A percentile compares a stretch with the other conserved stretches of the same genome.
These are phyloP conservation scores for Boletellus deceptivus DNA, from an alignment of 1,284 basidiomycete genomes.

Conservation along the genomic window DNA sequence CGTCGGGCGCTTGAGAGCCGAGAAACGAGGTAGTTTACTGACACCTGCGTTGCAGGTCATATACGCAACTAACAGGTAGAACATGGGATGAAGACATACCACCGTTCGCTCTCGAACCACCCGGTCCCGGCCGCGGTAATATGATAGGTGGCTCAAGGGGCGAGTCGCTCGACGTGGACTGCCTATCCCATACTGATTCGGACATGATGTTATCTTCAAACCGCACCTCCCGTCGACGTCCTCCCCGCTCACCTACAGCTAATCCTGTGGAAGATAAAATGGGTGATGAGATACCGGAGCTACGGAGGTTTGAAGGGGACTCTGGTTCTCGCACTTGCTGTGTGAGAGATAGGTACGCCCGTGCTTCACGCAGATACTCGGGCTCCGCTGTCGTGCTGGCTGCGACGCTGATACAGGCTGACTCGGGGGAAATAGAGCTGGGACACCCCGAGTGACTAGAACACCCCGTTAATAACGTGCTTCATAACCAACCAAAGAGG, in stretches of 20 bases:
- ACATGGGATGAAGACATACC: conserved; percentile 12
- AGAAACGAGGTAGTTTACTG: conserved; percentile 34
- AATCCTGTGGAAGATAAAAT: conserved; percentile 32
- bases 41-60: conserved; percentile 20
- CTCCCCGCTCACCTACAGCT: conserved; percentile 26
- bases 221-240: conserved; percentile 35
- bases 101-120: conserved; percentile 13
- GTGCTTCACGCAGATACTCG: conserved; percentile 31
- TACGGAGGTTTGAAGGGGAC: conserved; percentile 15
- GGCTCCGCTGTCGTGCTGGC: conserved; percentile 33
- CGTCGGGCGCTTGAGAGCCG: conserved; percentile 25
- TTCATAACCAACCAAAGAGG: background rate
- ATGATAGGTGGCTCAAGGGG: conserved; percentile 28
- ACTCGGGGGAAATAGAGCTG: conserved; percentile 36
- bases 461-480: conserved; percentile 10
- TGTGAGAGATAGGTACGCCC: conserved; percentile 33
- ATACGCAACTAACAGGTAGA: background rate
- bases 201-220: conserved; percentile 35
- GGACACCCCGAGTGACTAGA: conserved; percentile 27
- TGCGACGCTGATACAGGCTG: conserved; percentile 33
- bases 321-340: conserved; percentile 15
- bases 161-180: conserved; percentile 33
- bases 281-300: conserved; percentile 28
- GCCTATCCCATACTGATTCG: conserved; percentile 33
- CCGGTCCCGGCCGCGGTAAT: conserved; percentile 14